phyloP scores from a whole-genome alignment of 208 protist species.

The Leishmania braziliensis region DNA sequence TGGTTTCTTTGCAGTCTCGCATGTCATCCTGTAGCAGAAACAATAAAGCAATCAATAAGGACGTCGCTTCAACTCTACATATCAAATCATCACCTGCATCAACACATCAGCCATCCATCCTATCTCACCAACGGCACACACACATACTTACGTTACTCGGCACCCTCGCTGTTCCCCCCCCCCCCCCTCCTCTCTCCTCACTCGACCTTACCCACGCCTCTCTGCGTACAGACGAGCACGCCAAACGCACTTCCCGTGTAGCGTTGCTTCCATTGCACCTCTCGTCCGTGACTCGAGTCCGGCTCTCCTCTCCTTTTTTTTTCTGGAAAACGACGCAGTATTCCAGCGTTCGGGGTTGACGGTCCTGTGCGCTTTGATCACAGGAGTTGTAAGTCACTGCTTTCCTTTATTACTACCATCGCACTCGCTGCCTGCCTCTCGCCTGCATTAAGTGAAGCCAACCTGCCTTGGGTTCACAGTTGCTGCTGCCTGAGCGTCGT shows the following conservation, averaged over 20 bases:
- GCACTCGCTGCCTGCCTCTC: not conserved
- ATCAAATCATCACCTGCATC: not conserved
- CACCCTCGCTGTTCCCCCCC: not conserved
- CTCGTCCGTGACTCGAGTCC: not conserved
- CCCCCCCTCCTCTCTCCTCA: not conserved
- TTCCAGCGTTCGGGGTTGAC: not conserved
- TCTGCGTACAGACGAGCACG: not conserved
- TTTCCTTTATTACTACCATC: not conserved
- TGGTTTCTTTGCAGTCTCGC: not conserved
- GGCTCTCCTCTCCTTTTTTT: not conserved
- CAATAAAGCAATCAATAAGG: not conserved
- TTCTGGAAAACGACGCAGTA: not conserved
- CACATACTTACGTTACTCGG: not conserved
- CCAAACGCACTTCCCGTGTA: not conserved
- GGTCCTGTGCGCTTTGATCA: not conserved
- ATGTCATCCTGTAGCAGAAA: not conserved
- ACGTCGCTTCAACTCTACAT: not conserved
- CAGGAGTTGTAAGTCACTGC: no score
- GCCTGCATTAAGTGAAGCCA: not conserved
- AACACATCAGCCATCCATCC: not conserved
- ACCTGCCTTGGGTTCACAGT: not conserved
- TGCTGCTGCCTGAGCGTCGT: not conserved
- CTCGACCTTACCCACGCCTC: not conserved
- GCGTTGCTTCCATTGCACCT: not conserved
- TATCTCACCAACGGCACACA: not conserved